These are phyloP conservation scores for Apostasia shenzhenica DNA, from an alignment of 106 monocot species.

Conservation along the genomic window DNA sequence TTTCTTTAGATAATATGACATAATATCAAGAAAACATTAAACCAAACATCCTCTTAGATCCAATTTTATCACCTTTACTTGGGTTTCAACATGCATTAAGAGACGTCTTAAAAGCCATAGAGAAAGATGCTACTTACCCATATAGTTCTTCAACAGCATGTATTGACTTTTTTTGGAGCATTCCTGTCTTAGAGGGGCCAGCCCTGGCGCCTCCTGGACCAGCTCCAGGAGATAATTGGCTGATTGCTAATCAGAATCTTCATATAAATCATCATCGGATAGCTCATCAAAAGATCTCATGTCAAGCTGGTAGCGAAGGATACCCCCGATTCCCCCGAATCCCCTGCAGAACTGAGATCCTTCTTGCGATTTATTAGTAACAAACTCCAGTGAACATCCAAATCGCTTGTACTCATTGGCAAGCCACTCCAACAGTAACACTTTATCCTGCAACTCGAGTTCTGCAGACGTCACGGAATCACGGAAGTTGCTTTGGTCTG, in stretches of 20 bases:
- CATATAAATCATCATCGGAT: slow-evolving; percentile 28
- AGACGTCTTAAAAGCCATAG: no score
- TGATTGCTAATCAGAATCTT: slow-evolving; percentile 65
- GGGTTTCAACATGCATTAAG: no score
- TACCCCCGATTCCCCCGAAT: slow-evolving; percentile 25
- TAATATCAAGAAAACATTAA: no score
- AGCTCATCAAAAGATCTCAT: slow-evolving; percentile 49
- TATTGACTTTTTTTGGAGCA: slow-evolving; percentile 4
- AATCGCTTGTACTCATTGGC: slow-evolving; percentile 24
- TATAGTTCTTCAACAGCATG: slow-evolving; percentile 7
- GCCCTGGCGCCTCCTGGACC: slow-evolving; percentile 18
- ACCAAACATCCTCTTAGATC: no score
- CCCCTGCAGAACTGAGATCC: slow-evolving; percentile 30
- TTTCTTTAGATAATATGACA: no score
- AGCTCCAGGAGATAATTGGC: slow-evolving; percentile 20
- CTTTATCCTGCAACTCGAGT: slow-evolving; percentile 22
- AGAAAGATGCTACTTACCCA: slow-evolving; percentile 8
- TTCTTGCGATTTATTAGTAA: slow-evolving; percentile 29
- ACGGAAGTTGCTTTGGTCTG: slow-evolving; percentile 28
- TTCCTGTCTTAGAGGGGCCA: slow-evolving; percentile 9
- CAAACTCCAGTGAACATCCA: slow-evolving; percentile 26
- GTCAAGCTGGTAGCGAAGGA: slow-evolving; percentile 48
- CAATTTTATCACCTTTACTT: no score
- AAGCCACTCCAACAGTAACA: slow-evolving; percentile 23
- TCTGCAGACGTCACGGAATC: slow-evolving; percentile 31